phyloP scores from a whole-genome alignment of 2,329 filamentous ascomycete genomes.

The Dendrostoma leiphaemia region DNA sequence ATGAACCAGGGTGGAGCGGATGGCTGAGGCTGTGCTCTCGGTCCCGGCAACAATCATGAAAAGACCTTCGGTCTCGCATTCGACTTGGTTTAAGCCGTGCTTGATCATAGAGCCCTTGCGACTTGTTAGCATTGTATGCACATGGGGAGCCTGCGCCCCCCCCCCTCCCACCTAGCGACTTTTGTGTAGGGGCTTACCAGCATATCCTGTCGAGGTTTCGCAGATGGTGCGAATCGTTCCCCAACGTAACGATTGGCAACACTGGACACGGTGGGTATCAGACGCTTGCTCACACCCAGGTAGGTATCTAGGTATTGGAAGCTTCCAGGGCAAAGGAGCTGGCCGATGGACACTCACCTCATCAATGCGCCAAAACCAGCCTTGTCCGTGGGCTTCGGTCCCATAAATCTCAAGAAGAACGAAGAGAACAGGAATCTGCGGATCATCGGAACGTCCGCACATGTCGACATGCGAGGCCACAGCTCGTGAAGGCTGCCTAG shows the following conservation, averaged over 20 bases:
- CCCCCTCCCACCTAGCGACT: no score
- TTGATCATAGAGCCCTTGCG: slow-evolving; percentile 42
- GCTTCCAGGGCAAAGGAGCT: slow-evolving; percentile 30
- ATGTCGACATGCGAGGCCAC: slow-evolving; percentile 36
- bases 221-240: slow-evolving; percentile 42
- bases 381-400: background rate
- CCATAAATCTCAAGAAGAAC: slow-evolving; percentile 18
- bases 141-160: no score
- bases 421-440: slow-evolving; percentile 38
- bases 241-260: slow-evolving; percentile 44
- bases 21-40: slow-evolving; percentile 48
- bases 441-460: slow-evolving; percentile 40
- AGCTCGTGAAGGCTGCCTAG: slow-evolving; percentile 35
- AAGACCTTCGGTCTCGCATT: slow-evolving; percentile 37
- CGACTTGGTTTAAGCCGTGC: slow-evolving; percentile 36
- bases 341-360: slow-evolving; percentile 31
- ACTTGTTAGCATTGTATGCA: background rate
- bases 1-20: slow-evolving; percentile 37
- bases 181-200: slow-evolving; percentile 28
- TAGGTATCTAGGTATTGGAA: slow-evolving; percentile 34
- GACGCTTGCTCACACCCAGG: slow-evolving; percentile 43
- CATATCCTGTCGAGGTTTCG: slow-evolving; percentile 49
- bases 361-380: slow-evolving; percentile 2
- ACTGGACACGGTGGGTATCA: slow-evolving; percentile 28
- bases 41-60: slow-evolving; percentile 40